A percentile compares a stretch with the other conserved stretches of the same genome.
phyloP scores from a whole-genome alignment of 2,329 filamentous ascomycete genomes.

The Botrytis galanthina region DNA sequence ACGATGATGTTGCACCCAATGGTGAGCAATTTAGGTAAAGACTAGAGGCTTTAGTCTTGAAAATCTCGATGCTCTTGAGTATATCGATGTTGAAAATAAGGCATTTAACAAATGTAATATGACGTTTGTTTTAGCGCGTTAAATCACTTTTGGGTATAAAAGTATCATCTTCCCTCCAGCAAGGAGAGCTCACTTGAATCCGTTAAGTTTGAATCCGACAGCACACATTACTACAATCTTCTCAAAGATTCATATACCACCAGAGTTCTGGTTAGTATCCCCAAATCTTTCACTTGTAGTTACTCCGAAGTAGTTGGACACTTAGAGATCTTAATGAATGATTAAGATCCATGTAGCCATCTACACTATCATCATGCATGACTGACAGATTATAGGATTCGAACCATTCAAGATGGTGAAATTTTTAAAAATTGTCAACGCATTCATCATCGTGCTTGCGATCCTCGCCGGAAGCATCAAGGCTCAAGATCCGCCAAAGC shows the following conservation, averaged over 20 bases:
- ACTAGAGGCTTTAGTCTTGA: background rate
- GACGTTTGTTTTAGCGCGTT: background rate
- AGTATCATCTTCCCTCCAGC: background rate
- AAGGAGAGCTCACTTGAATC: background rate
- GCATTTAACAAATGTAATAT: background rate
- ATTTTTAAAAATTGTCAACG: background rate
- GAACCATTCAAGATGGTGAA: background rate
- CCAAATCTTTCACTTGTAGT: background rate
- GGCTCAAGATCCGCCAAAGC: background rate
- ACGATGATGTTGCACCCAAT: background rate
- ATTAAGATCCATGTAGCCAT: background rate
- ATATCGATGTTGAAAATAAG: background rate
- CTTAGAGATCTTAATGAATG: background rate
- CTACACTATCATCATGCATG: background rate
- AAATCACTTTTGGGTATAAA: background rate
- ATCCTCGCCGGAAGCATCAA: no score
- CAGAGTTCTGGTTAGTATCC: background rate
- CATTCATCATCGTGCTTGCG: rapidly evolving
- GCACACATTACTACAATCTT: background rate
- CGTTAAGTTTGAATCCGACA: background rate
- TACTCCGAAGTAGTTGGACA: background rate
- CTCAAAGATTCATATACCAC: background rate
- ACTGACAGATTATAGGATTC: background rate
- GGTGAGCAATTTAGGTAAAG: background rate
- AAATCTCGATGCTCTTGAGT: background rate